A percentile compares a stretch with the other conserved stretches of the same genome.
These are phyloP conservation scores for Ceratocystis cubensis DNA, from an alignment of 2,329 filamentous ascomycete genomes.

Conservation along the genomic window DNA sequence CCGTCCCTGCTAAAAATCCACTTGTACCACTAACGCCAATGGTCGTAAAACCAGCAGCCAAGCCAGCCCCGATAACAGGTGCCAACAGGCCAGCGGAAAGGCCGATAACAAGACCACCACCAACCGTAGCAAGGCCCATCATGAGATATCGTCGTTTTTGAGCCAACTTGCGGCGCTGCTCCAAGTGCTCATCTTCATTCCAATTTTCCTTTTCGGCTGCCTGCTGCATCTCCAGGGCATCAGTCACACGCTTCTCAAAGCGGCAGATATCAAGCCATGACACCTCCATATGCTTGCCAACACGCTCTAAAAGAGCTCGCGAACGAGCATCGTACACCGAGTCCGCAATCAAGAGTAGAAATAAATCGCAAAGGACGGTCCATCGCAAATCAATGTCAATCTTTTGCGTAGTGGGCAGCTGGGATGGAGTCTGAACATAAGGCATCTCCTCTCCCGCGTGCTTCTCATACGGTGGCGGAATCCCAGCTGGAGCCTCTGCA, in stretches of 20 bases:
- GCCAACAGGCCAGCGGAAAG: slow-evolving; percentile 84
- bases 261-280: slow-evolving; percentile 87
- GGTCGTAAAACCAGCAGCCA: slow-evolving; percentile 88
- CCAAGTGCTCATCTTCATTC: slow-evolving; percentile 94
- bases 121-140: slow-evolving; percentile 94
- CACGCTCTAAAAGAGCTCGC: slow-evolving; percentile 66
- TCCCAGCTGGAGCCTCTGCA: slow-evolving; percentile 37
- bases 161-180: slow-evolving; percentile 66
- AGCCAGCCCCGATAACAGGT: slow-evolving; percentile 82
- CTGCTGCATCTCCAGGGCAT: slow-evolving; percentile 96
- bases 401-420: slow-evolving; percentile 67
- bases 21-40: slow-evolving; percentile 84
- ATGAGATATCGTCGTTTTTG: slow-evolving; percentile 77
- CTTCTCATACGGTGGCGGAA: slow-evolving; percentile 48
- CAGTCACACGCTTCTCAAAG: slow-evolving; percentile 94
- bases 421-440: slow-evolving; percentile 67
- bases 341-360: slow-evolving; percentile 91
- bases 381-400: slow-evolving; percentile 93
- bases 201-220: slow-evolving; percentile 88
- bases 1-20: slow-evolving; percentile 79
- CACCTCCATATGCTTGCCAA: slow-evolving; percentile 68
- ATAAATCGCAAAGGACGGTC: slow-evolving; percentile 93
- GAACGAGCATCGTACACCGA: slow-evolving; percentile 86
- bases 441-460: slow-evolving; percentile 59
- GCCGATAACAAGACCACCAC: slow-evolving; percentile 87